Percentiles rank a stretch among this genome's conserved stretches.
Evolutionary conservation across 2,329 filamentous ascomycete species (phyloP).

Genomic region (Aschersonia sp.): DNA sequence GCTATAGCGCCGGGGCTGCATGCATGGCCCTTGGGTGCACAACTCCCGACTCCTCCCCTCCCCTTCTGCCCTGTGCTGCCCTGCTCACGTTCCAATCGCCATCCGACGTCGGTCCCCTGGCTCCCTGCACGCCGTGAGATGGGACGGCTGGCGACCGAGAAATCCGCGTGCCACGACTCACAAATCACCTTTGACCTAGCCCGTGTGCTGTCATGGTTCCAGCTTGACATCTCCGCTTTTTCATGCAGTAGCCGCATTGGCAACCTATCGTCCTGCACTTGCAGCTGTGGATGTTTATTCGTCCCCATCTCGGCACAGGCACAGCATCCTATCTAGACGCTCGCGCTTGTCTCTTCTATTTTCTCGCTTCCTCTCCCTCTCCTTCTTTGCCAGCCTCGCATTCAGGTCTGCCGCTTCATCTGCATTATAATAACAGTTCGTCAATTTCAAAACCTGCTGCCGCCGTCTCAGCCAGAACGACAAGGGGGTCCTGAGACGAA

Average conservation of each 20-base stretch:
- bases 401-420: neutral
- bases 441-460: neutral
- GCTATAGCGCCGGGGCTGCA: neutral
- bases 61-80: neutral
- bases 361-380: neutral
- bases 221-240: constrained; percentile 1
- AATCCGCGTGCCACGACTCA: neutral
- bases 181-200: neutral
- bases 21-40: neutral
- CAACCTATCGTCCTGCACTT: neutral
- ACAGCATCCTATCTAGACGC: neutral
- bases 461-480: neutral
- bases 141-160: neutral
- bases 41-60: neutral
- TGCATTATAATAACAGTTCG: neutral
- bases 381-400: neutral
- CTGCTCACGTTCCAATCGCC: neutral
- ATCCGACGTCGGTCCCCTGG: neutral
- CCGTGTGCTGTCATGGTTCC: neutral
- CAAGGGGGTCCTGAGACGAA: neutral
- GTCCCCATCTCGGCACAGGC: neutral
- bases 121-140: neutral
- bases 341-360: neutral
- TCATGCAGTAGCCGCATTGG: neutral
- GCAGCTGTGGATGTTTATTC: neutral